phyloP scores from a whole-genome alignment of 148 eudicot genomes.

The Chenopodium album region DNA sequence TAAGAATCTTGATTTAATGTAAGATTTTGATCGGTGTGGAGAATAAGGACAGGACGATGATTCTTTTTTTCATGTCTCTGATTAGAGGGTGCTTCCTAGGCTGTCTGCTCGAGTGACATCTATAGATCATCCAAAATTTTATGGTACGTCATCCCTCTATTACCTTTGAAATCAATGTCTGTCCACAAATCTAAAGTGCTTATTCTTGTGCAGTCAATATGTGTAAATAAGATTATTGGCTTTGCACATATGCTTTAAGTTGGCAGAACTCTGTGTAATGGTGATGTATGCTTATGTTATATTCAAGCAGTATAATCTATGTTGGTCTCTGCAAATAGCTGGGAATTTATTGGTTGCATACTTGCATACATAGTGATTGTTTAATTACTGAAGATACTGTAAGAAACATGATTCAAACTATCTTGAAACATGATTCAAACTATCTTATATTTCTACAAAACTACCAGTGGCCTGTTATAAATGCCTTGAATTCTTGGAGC shows the following conservation, averaged over 20 bases:
- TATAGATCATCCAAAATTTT: background rate
- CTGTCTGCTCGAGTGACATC: background rate
- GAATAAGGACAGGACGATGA: background rate
- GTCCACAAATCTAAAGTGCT: background rate
- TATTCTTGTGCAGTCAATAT: background rate
- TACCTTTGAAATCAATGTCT: background rate
- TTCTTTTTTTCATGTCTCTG: background rate
- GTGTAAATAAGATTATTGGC: background rate
- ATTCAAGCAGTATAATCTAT: background rate
- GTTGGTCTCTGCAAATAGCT: background rate
- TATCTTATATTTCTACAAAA: background rate
- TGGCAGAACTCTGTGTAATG: background rate
- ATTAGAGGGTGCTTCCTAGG: background rate
- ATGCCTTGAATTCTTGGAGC: background rate
- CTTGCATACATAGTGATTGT: background rate
- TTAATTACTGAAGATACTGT: background rate
- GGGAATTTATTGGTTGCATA: background rate
- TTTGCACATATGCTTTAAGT: background rate
- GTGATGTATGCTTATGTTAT: background rate
- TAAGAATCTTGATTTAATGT: background rate
- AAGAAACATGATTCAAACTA: background rate
- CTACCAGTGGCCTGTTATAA: background rate
- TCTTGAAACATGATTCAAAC: too few species aligned
- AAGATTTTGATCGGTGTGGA: background rate
- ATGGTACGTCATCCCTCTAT: slow-evolving; percentile 23